Evolutionary conservation across 768 basidiomycete species (phyloP).

Genomic region (Gymnopilus junonius): DNA sequence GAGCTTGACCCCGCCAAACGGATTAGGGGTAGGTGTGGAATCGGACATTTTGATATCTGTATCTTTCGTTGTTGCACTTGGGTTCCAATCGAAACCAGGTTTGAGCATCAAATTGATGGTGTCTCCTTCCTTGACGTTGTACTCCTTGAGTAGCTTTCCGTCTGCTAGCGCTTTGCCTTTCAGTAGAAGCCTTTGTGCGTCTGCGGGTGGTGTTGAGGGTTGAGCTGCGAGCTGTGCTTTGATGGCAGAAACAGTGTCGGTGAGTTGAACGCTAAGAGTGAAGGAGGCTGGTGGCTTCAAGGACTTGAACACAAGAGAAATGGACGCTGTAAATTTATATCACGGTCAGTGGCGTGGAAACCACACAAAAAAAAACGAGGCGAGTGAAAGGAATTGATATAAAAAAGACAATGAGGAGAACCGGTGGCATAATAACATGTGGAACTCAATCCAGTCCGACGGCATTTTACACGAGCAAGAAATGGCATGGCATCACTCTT

Average conservation of each 20-base stretch:
- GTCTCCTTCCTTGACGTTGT: conserved; percentile 79
- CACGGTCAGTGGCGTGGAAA: neutral
- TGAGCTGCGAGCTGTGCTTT: conserved; percentile 76
- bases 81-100: conserved; percentile 70
- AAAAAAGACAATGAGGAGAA: neutral
- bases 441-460: neutral
- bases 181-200: conserved; percentile 83
- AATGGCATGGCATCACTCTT: neutral
- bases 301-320: conserved; percentile 88
- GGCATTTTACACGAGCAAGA: neutral
- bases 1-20: conserved; percentile 25
- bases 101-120: conserved; percentile 89
- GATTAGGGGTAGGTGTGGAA: conserved; percentile 19
- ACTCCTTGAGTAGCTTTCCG: conserved; percentile 88
- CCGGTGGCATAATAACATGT: too few species aligned
- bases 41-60: conserved; percentile 12
- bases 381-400: neutral
- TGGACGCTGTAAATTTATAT: conserved; percentile 38
- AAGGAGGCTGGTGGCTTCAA: conserved; percentile 84
- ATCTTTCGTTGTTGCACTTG: conserved; percentile 32
- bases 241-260: conserved; percentile 83
- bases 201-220: conserved; percentile 73
- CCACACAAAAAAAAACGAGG: neutral
- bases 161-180: conserved; percentile 96
- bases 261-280: conserved; percentile 71